phyloP scores from a whole-genome alignment of 768 basidiomycete genomes.

The Filobasidium floriforme region DNA sequence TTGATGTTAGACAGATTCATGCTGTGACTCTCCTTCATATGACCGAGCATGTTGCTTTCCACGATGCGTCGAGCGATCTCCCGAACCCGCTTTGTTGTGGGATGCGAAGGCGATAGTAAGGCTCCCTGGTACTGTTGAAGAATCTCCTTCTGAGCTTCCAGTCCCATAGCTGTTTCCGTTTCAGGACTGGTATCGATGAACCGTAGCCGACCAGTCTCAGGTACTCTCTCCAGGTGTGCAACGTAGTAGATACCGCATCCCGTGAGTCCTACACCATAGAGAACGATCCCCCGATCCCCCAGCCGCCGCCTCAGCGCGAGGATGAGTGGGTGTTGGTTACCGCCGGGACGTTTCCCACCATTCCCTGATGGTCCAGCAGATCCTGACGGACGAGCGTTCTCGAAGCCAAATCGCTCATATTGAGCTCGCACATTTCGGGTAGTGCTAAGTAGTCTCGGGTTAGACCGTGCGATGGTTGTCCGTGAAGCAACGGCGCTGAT shows the following conservation, averaged over 20 bases:
- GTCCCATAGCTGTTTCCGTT: conserved; percentile 33
- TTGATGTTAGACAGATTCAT: conserved; percentile 3
- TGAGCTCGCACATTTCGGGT: conserved; percentile 16
- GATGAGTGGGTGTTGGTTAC: conserved; percentile 17
- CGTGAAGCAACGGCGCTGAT: no score
- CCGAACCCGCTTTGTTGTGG: conserved; percentile 60
- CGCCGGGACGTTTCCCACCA: conserved; percentile 12
- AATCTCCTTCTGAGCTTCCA: conserved; percentile 47
- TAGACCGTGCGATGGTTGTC: no score
- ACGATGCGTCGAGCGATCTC: conserved; percentile 64
- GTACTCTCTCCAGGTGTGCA: conserved; percentile 61
- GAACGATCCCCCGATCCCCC: conserved; percentile 39
- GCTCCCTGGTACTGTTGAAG: conserved; percentile 52
- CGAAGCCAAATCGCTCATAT: conserved; percentile 34
- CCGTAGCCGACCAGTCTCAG: conserved; percentile 77
- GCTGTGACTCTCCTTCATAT: conserved; percentile 46
- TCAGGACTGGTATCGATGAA: conserved; percentile 63
- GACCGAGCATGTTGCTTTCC: conserved; percentile 63
- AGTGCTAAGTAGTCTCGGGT: not conserved
- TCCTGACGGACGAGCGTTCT: not conserved
- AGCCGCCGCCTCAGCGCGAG: conserved; percentile 28
- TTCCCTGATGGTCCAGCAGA: not conserved
- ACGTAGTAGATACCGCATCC: conserved; percentile 40
- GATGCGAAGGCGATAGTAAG: conserved; percentile 63
- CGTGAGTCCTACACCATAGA: conserved; percentile 35